Evolutionary conservation across 2,329 filamentous ascomycete genomes (phyloP), one percentile per base, ranked within the genome.

Genomic region (Talaromyces sp.): DNA sequence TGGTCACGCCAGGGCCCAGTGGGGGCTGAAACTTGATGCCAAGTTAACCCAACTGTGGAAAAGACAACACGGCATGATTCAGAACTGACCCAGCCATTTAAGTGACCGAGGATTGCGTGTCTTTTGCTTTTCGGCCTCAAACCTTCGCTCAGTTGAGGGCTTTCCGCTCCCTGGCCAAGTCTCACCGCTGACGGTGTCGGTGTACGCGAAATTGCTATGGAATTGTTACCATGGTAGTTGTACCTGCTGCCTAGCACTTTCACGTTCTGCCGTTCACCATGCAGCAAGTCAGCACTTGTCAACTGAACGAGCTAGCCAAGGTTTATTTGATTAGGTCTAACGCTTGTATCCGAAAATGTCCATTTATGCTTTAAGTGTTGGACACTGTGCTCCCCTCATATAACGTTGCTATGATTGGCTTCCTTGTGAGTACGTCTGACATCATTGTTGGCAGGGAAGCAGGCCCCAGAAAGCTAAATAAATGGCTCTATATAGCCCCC

Each of bases 11-110:
- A 63, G 61, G 60, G 50, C 60, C 61, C 50, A 63, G 61, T 63
- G 61, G 61, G 61, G 61, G 61, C 61, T 63, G 50, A 63, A 63
- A 56, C 31, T 19, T 22, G n/a, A 43, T 54, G 47, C 47, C 35
- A 56, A 48, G 47, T 16, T 54, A 54, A 54, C n/a, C 47, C 31
- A 59, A 45, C 33, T 31, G 39, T 33, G 39, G 39, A 19, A 7
- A 41, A 27, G 19, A 24, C 22, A 45, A 45, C 56, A 59, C 37
- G 37, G 24, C 56, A 45, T 43, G 37, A 45, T 59, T 59, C 27
- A 56, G 37, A 41, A 31, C 19, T 39, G 37, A 27, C 39, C 35
- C 19, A 59, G 37, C 33, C 37, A 2, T 41, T 19, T 16, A 48
- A 33, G 31, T 54, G 50, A 22, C n/a, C 47, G n/a, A n/a, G 27